Evolutionary conservation across 306 rosid genomes (phyloP), one percentile per base, ranked within the genome.

Genomic region (Bauhinia variegata): DNA sequence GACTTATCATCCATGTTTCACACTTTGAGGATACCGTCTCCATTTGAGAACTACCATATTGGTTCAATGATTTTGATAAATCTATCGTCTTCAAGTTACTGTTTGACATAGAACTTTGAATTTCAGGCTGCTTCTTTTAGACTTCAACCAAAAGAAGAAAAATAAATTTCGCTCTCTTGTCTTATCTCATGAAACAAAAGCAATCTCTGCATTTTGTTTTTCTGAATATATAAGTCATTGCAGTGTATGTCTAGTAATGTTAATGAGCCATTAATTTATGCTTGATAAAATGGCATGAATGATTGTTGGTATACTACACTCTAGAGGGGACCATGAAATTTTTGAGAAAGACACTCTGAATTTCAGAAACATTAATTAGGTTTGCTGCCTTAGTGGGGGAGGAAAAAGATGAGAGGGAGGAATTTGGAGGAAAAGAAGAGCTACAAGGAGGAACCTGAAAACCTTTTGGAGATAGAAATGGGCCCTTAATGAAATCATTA

Each of bases 401-500:
- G 32, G 33, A 58, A 14, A 69, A 37, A 67, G 18, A 36, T 70
- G 76, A 76, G 63, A 47, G 47, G 7, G 14, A 54, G 38, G 33
- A 50, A 53, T 28, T 56, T 66, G 48, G 9, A 42, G 61, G 42
- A 60, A 23, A 66, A 58, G 54, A 58, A 51, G 56, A 65, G 42
- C 18, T 75, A 33, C 11, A 70, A 80, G 66, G 37, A 65, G 48
- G 68, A 71, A 80, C 17, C 46, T 48, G 63, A 70, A 74, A 60
- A 68, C 8, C 31, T 38, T 65, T 76, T 76, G 60, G 4, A 19
- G 39, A 63, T 58, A 17, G 34, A 68, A 63, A 81, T 39, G 82
- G 80, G 60, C 31, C 82, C 85, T 64, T 33, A 30, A 0, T 52
- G 10, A 41, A 81, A 81, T 86, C 80, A 86, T 81, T 84, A 81